phyloP scores from a whole-genome alignment of 192 early-diverging fungal genomes.

The Phlyctochytrium arcticum region DNA sequence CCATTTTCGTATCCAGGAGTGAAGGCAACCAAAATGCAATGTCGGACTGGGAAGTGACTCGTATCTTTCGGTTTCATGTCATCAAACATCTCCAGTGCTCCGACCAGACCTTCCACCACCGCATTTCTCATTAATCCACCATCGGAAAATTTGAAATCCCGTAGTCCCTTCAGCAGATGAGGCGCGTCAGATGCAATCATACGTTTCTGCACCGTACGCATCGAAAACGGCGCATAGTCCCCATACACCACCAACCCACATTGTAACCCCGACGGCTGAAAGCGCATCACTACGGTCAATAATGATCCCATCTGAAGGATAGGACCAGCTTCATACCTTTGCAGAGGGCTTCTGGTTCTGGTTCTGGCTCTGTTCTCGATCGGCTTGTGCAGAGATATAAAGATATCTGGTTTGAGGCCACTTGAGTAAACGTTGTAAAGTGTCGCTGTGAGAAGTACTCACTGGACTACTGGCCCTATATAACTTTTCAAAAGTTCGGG shows the following conservation, averaged over 20 bases:
- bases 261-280: neutral
- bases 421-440: too few relatives aligned
- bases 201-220: neutral
- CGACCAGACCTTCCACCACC: conserved; percentile 58
- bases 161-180: neutral
- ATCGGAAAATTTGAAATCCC: conserved; percentile 37
- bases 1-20: conserved; percentile 45
- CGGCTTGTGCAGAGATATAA: too few relatives aligned
- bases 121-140: conserved; percentile 58
- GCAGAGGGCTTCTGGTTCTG: too few relatives aligned
- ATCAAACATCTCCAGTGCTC: conserved; percentile 47
- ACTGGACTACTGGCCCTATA: neutral
- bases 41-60: neutral
- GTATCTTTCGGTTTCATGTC: conserved; percentile 6
- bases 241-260: conserved; percentile 17
- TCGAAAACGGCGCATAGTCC: conserved; percentile 15
- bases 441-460: neutral
- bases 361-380: too few relatives aligned
- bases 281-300: neutral
- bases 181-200: neutral
- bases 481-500: conserved; percentile 2
- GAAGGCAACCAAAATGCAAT: conserved; percentile 50
- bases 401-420: too few relatives aligned
- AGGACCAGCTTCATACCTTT: neutral
- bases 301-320: neutral